Percentiles rank a stretch among this genome's conserved stretches.
Evolutionary conservation across 2,329 filamentous ascomycete species (phyloP).

Genomic region (Thermoascus crustaceus): DNA sequence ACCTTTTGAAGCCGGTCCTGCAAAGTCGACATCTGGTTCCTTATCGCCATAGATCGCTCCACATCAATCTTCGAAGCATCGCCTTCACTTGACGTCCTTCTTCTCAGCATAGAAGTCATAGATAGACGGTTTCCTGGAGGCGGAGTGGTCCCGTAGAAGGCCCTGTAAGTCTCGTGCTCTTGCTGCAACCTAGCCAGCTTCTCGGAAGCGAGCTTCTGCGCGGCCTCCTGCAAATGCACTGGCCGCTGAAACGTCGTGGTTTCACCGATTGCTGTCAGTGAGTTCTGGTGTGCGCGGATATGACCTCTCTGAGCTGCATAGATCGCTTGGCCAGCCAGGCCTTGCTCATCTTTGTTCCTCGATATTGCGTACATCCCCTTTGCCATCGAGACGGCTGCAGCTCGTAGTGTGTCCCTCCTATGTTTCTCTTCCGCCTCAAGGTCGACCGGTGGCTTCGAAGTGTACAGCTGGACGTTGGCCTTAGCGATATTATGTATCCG

Average conservation of each 20-base stretch:
- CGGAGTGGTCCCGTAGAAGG: conserved; percentile 64
- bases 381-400: conserved; percentile 83
- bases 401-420: conserved; percentile 63
- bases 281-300: conserved; percentile 25
- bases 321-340: conserved; percentile 12
- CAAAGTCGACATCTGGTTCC: conserved; percentile 71
- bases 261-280: conserved; percentile 18
- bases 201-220: conserved; percentile 77
- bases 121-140: conserved; percentile 42
- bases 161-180: conserved; percentile 59
- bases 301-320: conserved; percentile 27
- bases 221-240: conserved; percentile 66
- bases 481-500: conserved; percentile 55
- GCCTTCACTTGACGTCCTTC: conserved; percentile 61
- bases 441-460: conserved; percentile 62
- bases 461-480: conserved; percentile 71
- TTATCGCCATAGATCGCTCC: conserved; percentile 62
- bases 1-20: conserved; percentile 60
- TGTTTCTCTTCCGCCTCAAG: conserved; percentile 66
- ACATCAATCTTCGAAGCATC: conserved; percentile 53
- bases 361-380: conserved; percentile 70
- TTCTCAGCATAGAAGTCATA: conserved; percentile 50
- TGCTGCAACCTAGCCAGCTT: conserved; percentile 72
- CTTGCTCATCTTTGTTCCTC: conserved; percentile 27
- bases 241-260: conserved; percentile 16